A percentile compares a stretch with the other conserved stretches of the same genome.
These are phyloP conservation scores for Xerophyta viscosa DNA, from an alignment of 106 monocot species.

Conservation along the genomic window DNA sequence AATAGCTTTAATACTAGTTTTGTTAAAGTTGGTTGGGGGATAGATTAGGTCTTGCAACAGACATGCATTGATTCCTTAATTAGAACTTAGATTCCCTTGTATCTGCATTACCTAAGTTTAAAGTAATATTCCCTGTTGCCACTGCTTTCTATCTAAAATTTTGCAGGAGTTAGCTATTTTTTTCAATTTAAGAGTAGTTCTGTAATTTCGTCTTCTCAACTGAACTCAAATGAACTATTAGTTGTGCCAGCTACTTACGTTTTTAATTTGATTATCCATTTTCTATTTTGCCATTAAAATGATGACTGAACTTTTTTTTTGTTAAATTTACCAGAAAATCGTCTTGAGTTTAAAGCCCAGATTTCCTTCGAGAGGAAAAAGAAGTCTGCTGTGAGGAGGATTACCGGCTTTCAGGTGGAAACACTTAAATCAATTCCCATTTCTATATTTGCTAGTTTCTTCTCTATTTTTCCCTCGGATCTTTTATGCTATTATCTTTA, in stretches of 20 bases:
- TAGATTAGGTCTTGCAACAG: too few species aligned
- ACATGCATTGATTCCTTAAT: too few species aligned
- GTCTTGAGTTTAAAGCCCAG: conserved; percentile 6
- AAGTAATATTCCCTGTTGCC: too few species aligned
- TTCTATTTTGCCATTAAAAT: not conserved
- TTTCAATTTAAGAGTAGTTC: too few species aligned
- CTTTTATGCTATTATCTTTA: not conserved
- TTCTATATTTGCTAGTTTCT: not conserved
- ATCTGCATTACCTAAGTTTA: too few species aligned
- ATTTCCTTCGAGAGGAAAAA: conserved; percentile 13
- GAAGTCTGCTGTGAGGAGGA: conserved; percentile 12
- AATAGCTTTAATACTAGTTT: too few species aligned
- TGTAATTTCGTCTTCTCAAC: not conserved
- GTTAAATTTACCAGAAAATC: conserved; percentile 13
- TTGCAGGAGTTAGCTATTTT: too few species aligned
- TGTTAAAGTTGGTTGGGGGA: too few species aligned
- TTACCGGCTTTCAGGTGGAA: conserved; percentile 17
- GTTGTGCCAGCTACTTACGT: not conserved
- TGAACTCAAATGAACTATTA: not conserved
- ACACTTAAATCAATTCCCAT: not conserved
- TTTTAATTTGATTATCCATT: not conserved
- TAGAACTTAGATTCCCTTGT: too few species aligned
- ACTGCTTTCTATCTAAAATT: too few species aligned
- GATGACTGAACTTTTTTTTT: not conserved
- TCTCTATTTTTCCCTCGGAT: not conserved